These are phyloP conservation scores for Cairneyella variabilis DNA, from an alignment of 495 filamentous ascomycete species.

Conservation along the genomic window DNA sequence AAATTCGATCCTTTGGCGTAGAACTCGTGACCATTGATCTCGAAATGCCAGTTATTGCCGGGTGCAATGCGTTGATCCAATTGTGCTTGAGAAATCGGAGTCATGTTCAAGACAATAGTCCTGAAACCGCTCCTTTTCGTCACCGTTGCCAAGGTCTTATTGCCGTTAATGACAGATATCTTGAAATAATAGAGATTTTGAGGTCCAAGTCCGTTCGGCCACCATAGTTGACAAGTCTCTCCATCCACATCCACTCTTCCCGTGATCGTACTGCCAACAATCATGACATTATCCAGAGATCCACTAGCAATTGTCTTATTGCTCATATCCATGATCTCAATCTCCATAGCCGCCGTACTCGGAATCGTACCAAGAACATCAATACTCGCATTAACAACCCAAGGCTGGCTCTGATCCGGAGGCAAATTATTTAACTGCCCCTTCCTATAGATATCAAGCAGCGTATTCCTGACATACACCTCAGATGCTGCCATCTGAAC, in stretches of 20 bases:
- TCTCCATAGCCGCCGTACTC: constrained; percentile 40
- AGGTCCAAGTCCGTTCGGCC: constrained; percentile 63
- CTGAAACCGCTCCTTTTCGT: constrained; percentile 64
- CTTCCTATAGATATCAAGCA: constrained; percentile 43
- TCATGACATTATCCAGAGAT: constrained; percentile 36
- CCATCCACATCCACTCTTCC: constrained; percentile 45
- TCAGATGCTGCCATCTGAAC: constrained; percentile 49
- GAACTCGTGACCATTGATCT: constrained; percentile 66
- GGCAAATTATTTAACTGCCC: constrained; percentile 44
- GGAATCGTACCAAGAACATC: constrained; percentile 57
- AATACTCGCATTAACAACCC: constrained; percentile 68
- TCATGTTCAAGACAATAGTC: constrained; percentile 56
- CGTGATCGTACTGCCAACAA: constrained; percentile 41
- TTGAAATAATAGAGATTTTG: constrained; percentile 61
- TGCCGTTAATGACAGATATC: constrained; percentile 33
- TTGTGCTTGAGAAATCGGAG: constrained; percentile 53
- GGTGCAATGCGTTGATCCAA: constrained; percentile 56
- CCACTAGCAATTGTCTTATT: constrained; percentile 45
- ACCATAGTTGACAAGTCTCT: constrained; percentile 64
- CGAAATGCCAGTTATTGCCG: constrained; percentile 71
- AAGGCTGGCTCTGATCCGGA: constrained; percentile 41
- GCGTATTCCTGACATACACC: constrained; percentile 49
- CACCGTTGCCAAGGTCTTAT: constrained; percentile 26
- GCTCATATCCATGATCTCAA: constrained; percentile 49
- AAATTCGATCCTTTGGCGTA: constrained; percentile 75